Conservation (phyloP, 2,329 filamentous ascomycete species). For the Metarhizium guizhouense region DNA sequence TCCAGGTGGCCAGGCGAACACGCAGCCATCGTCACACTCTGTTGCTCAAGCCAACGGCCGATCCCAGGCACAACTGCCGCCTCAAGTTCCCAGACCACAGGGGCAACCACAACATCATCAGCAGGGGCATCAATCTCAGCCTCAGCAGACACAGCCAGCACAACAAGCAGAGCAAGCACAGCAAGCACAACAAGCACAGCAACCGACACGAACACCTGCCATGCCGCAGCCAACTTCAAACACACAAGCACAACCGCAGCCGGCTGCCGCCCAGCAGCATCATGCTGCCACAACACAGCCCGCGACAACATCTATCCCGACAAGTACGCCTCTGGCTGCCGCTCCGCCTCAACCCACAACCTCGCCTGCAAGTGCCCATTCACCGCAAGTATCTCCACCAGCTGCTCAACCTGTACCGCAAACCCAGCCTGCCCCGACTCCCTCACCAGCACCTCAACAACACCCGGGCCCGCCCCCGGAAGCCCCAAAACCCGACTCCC, state of each 20-base stretch:
- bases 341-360: background rate
- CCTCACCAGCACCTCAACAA: background rate
- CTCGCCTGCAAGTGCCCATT: background rate
- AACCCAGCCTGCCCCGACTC: background rate
- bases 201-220: background rate
- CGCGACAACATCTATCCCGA: background rate
- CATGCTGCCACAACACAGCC: background rate
- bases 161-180: constrained; percentile 6
- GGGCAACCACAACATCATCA: constrained; percentile 17
- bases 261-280: background rate
- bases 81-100: constrained; percentile 10
- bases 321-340: background rate
- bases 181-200: constrained; percentile 10
- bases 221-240: constrained; percentile 2
- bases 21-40: constrained; percentile 22
- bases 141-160: constrained; percentile 11
- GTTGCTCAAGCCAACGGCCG: constrained; percentile 7
- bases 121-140: constrained; percentile 6
- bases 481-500: constrained; percentile 14
- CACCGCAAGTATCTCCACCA: background rate
- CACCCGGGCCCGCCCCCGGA: constrained; percentile 12
- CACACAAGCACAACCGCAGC: background rate
- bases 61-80: constrained; percentile 19
- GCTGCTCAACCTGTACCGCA: background rate
- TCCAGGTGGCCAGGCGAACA: constrained; percentile 16